Conservation (phyloP, 805 yeast species). For the Kluyveromyces siamensis region DNA sequence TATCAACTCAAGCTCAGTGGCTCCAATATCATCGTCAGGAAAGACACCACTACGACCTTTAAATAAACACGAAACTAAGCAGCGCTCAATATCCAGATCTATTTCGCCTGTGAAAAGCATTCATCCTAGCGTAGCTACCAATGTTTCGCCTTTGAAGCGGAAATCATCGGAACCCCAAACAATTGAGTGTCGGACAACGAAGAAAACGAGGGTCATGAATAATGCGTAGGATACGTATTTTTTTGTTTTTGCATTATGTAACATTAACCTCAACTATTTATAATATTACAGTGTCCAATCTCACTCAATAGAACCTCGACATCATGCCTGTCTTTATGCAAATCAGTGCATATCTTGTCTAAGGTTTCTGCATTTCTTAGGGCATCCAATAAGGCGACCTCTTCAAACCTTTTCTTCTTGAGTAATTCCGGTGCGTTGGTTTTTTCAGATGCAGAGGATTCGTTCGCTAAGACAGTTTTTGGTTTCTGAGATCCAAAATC, state of each 20-base stretch:
- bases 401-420: conserved; percentile 15
- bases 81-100: conserved; percentile 2
- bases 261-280: conserved; percentile 28
- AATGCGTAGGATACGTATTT: neutral
- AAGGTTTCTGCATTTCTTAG: conserved; percentile 45
- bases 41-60: conserved; percentile 12
- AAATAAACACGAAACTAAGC: neutral
- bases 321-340: conserved; percentile 46
- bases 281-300: conserved; percentile 42
- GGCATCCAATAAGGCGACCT: conserved; percentile 31
- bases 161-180: neutral
- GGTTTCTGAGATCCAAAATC: conserved; percentile 13
- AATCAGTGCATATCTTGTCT: conserved; percentile 64
- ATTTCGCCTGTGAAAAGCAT: conserved; percentile 6
- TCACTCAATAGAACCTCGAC: conserved; percentile 40
- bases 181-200: neutral
- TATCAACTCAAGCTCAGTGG: conserved; percentile 8
- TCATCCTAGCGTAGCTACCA: conserved; percentile 2
- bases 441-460: conserved; percentile 6
- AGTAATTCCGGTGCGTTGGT: conserved; percentile 22
- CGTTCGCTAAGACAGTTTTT: conserved; percentile 3
- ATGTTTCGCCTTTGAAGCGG: conserved; percentile 6
- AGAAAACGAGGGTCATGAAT: neutral
- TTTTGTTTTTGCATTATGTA: neutral
- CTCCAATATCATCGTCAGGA: conserved; percentile 12